These are phyloP conservation scores for Solanum sejunctum DNA, from an alignment of 257 asterid genomes.

Conservation along the genomic window DNA sequence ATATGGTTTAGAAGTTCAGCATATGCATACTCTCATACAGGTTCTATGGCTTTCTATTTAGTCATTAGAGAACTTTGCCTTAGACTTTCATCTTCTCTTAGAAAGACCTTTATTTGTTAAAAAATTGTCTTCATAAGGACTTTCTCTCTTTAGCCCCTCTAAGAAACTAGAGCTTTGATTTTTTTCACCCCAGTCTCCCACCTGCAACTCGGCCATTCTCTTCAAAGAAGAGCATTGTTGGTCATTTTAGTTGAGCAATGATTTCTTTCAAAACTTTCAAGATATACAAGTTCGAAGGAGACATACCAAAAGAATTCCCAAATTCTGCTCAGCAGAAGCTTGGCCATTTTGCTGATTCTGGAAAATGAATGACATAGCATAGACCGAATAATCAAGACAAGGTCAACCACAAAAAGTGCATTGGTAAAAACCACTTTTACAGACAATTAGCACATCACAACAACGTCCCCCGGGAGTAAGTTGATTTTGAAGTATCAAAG, in stretches of 20 bases:
- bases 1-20: background rate
- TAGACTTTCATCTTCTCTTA: background rate
- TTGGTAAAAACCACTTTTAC: background rate
- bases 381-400: background rate
- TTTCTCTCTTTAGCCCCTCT: background rate
- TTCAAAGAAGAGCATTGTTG: background rate
- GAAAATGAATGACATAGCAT: conserved; percentile 3
- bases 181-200: background rate
- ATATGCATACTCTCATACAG: background rate
- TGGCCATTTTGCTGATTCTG: conserved; percentile 45
- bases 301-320: conserved; percentile 82
- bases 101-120: background rate
- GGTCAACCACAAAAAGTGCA: background rate
- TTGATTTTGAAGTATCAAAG: background rate
- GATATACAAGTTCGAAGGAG: background rate
- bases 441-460: background rate
- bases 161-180: background rate
- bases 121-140: background rate
- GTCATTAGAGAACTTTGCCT: background rate
- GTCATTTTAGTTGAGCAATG: background rate
- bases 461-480: background rate
- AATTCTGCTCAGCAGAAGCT: conserved; percentile 66
- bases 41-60: background rate
- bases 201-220: background rate
- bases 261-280: background rate